Percentiles rank a stretch among this genome's conserved stretches.
Conservation (phyloP, 345 rosid species). For the Barbarea vulgaris region DNA sequence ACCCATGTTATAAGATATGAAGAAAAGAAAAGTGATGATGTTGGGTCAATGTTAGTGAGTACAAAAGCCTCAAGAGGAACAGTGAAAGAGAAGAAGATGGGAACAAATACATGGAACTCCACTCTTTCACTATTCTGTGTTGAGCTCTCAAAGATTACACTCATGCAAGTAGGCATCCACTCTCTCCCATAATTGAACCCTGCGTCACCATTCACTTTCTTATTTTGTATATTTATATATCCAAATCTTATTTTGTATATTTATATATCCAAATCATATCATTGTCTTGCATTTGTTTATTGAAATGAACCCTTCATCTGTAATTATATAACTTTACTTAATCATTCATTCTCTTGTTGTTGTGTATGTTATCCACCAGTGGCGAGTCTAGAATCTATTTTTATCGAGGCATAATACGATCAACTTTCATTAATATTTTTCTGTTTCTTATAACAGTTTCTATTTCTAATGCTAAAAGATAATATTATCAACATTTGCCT, state of each 20-base stretch:
- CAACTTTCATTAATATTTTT: neutral
- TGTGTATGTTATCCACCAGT: neutral
- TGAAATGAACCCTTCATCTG: neutral
- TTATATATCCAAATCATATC: constrained; percentile 30
- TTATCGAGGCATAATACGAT: neutral
- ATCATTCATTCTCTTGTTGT: neutral
- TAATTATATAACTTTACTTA: constrained; percentile 19
- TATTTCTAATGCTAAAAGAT: neutral
- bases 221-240: constrained; percentile 22
- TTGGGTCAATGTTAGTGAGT: constrained; percentile 11
- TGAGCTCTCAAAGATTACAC: constrained; percentile 21
- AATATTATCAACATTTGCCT: neutral
- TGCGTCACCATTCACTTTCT: constrained; percentile 37
- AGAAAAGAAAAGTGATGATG: neutral
- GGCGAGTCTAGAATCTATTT: neutral
- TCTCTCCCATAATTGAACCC: constrained; percentile 30
- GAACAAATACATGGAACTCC: constrained; percentile 34
- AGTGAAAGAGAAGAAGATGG: constrained; percentile 23
- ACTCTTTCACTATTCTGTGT: constrained; percentile 28
- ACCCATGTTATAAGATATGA: neutral
- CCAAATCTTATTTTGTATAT: constrained; percentile 23
- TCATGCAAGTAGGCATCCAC: constrained; percentile 35
- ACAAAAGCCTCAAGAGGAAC: constrained; percentile 7
- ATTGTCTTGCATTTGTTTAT: constrained; percentile 14
- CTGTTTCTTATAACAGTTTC: neutral